Evolutionary conservation across 2,329 filamentous ascomycete species (phyloP).

Genomic region (Fusarium vanettenii): DNA sequence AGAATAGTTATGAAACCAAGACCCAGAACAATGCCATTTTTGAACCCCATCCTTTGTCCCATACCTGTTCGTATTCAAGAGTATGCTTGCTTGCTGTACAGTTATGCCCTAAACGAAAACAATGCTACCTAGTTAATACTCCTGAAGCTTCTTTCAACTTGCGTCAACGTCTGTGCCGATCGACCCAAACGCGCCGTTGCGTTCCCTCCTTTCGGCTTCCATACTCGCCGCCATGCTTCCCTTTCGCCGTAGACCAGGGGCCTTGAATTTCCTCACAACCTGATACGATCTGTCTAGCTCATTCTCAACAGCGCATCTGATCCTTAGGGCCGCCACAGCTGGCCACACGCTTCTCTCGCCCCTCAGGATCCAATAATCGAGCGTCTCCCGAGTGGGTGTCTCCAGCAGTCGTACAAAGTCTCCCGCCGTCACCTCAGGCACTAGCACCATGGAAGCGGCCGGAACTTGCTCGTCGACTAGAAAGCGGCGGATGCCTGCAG

Average conservation of each 20-base stretch:
- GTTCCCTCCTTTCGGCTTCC: constrained; percentile 37
- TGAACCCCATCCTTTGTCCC: background rate
- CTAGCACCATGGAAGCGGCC: constrained; percentile 81
- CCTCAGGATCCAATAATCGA: constrained; percentile 86
- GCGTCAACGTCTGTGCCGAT: constrained; percentile 13
- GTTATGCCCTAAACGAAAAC: background rate
- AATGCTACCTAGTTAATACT: background rate
- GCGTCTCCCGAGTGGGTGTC: constrained; percentile 78
- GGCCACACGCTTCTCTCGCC: constrained; percentile 94
- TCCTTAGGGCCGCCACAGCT: constrained; percentile 82
- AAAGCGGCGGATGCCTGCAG: constrained; percentile 76
- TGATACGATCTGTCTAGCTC: constrained; percentile 90
- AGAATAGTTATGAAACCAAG: background rate
- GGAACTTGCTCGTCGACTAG: constrained; percentile 86
- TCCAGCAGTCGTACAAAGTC: constrained; percentile 87
- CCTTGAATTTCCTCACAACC: constrained; percentile 73
- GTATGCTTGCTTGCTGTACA: background rate
- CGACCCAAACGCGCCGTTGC: constrained; percentile 17
- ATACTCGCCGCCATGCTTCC: constrained; percentile 51
- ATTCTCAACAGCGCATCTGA: constrained; percentile 86
- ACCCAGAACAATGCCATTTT: background rate
- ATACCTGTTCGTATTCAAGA: background rate
- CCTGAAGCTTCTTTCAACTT: constrained; percentile 19
- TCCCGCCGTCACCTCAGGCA: constrained; percentile 77
- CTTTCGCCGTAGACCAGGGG: constrained; percentile 61